These are phyloP conservation scores for Ceratocystis cubensis DNA, from an alignment of 2,329 filamentous ascomycete genomes.

Conservation along the genomic window DNA sequence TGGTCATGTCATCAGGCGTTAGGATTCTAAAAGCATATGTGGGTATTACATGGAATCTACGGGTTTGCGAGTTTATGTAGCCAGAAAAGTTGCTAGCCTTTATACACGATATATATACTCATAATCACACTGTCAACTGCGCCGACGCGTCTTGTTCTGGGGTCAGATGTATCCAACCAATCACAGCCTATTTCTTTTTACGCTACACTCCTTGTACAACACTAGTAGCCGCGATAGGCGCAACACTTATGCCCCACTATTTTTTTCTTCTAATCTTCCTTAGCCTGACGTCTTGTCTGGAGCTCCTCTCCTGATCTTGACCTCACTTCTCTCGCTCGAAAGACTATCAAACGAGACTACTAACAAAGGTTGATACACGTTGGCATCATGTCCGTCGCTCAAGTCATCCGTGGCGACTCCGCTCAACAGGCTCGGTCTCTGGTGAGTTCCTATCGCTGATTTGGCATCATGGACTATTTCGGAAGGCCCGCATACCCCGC, in stretches of 20 bases:
- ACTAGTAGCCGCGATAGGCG: constrained; percentile 1
- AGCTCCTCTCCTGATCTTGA: neutral
- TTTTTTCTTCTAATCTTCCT: constrained; percentile 4
- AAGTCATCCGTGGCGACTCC: constrained; percentile 39
- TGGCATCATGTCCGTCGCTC: constrained; percentile 31
- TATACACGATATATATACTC: constrained; percentile 1
- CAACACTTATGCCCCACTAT: neutral
- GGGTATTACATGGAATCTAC: neutral
- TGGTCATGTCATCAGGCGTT: neutral
- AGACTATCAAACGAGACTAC: neutral
- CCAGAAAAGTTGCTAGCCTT: neutral
- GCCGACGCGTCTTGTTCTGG: too few relatives aligned
- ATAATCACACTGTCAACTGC: neutral
- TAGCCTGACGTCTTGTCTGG: constrained; percentile 3
- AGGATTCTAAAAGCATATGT: neutral
- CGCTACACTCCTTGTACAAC: neutral
- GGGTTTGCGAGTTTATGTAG: neutral
- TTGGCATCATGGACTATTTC: neutral
- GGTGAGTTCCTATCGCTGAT: constrained; percentile 31
- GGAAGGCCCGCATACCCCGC: neutral
- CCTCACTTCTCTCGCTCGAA: neutral
- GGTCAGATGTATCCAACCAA: neutral
- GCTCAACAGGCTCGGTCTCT: constrained; percentile 46
- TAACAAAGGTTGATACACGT: neutral
- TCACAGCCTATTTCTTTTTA: neutral